phyloP scores from a whole-genome alignment of 2,329 filamentous ascomycete species.

The Aspergillus fischeri region DNA sequence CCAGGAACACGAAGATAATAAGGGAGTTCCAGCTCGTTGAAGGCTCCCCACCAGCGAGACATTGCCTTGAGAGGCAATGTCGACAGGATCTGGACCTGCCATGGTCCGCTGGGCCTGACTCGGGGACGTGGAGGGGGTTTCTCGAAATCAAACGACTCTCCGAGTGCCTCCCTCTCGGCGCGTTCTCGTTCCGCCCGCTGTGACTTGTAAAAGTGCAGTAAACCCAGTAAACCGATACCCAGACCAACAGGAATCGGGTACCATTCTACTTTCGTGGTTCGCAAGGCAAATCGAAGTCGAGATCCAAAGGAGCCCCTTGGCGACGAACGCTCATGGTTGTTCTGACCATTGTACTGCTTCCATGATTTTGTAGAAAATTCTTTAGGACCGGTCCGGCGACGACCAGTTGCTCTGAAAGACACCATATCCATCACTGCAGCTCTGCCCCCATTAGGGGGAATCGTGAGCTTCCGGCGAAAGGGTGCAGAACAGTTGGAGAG shows the following conservation, averaged over 20 bases:
- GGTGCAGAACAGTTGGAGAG: constrained; percentile 22
- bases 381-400: constrained; percentile 24
- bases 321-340: constrained; percentile 30
- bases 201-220: constrained; percentile 79
- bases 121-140: constrained; percentile 52
- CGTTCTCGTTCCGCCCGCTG: constrained; percentile 47
- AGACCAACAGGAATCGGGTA: constrained; percentile 84
- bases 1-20: constrained; percentile 84
- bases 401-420: constrained; percentile 29
- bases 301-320: constrained; percentile 53
- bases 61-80: constrained; percentile 87
- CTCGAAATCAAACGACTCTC: constrained; percentile 32
- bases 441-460: constrained; percentile 17
- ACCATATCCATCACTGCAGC: constrained; percentile 30
- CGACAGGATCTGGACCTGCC: constrained; percentile 92
- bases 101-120: constrained; percentile 79
- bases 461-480: constrained; percentile 20
- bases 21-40: constrained; percentile 85
- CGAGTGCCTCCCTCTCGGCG: constrained; percentile 44
- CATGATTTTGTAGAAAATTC: constrained; percentile 41
- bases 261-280: constrained; percentile 72
- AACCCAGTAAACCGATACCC: constrained; percentile 77
- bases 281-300: constrained; percentile 55
- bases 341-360: constrained; percentile 38
- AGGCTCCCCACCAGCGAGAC: constrained; percentile 81